A percentile compares a stretch with the other conserved stretches of the same genome.
Evolutionary conservation across 495 filamentous ascomycete species (phyloP).

Genomic region (Jackrogersella minutella): DNA sequence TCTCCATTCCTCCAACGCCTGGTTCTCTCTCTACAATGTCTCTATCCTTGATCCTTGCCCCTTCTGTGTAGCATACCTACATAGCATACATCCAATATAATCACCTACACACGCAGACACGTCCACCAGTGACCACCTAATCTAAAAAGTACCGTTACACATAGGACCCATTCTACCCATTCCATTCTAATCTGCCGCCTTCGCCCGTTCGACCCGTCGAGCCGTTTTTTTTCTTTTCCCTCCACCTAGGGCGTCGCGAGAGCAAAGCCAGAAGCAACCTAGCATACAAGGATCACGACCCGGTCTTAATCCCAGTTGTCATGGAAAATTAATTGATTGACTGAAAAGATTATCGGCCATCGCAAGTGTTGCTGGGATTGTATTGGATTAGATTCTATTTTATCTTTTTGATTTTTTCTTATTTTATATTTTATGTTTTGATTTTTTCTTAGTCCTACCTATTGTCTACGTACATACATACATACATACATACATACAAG

Average conservation of each 20-base stretch:
- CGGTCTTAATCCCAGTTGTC: constrained; percentile 35
- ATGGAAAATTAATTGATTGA: constrained; percentile 43
- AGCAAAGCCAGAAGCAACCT: background rate
- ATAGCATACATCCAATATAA: too few relatives aligned
- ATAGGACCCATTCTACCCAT: too few relatives aligned
- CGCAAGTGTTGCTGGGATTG: constrained; percentile 5
- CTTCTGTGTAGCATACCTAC: constrained; percentile 11
- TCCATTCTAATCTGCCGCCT: constrained; percentile 3
- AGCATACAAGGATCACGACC: constrained; percentile 34
- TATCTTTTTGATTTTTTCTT: constrained; percentile 1
- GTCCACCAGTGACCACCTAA: too few relatives aligned
- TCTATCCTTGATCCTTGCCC: too few relatives aligned
- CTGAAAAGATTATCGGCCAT: constrained; percentile 23
- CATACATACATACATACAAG: too few relatives aligned
- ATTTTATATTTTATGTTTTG: background rate
- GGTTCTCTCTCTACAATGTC: background rate
- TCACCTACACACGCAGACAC: too few relatives aligned
- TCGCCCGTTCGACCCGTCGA: constrained; percentile 1
- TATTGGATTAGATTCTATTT: constrained; percentile 3
- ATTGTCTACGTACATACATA: too few relatives aligned
- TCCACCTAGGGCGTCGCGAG: background rate
- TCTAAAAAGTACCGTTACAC: too few relatives aligned
- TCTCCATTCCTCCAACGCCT: background rate
- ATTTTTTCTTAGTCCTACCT: background rate
- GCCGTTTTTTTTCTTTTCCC: constrained; percentile 2